Evolutionary conservation across 139 green algal genomes (phyloP), one percentile per base, ranked within the genome.

Genomic region (Medakamo hakoo): DNA sequence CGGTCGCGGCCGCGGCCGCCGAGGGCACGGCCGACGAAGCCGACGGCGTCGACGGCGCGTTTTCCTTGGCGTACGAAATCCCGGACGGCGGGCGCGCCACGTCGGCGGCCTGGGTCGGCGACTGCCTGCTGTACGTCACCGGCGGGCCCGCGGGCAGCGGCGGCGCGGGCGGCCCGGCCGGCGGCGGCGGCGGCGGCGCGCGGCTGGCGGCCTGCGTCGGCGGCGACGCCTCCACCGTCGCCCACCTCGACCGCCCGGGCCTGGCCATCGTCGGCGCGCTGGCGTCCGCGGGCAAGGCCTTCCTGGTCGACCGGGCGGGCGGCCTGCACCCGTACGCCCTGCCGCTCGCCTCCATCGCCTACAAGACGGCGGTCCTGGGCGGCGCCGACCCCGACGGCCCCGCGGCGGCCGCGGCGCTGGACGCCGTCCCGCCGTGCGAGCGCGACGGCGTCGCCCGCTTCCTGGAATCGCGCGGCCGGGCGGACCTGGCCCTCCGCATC

Each of bases 91-190:
- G n/a, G n/a, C n/a, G n/a, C n/a, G 52, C 32, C 30, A 16, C 20
- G 65, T 63, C 48, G 23, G 16, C 16, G 25, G 32, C 28, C 58
- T 93, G 74, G 83, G 85, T 95, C 4, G 91, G 92, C 30, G 93
- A 98, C 76, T 98, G 93, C 83, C 96, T 98, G 69, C 88, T 97
- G 28, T 99, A 96, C 84, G 96, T 87, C 79, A 97, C 96, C 76
- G 75, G 80, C 0, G 78, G 84, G 0, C n/a, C n/a, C n/a, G n/a
- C n/a, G n/a, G n/a, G n/a, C n/a, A n/a, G n/a, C n/a, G n/a, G n/a
- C n/a, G n/a, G n/a, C n/a, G n/a, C n/a, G n/a, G n/a, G n/a, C n/a
- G n/a, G n/a, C n/a, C n/a, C n/a, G n/a, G n/a, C n/a, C n/a, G n/a
- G n/a, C n/a, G n/a, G n/a, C n/a, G n/a, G n/a, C n/a, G n/a, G n/a